Evolutionary conservation across 75 land plant genomes (phyloP).

Genomic region (Picea sitchensis): DNA sequence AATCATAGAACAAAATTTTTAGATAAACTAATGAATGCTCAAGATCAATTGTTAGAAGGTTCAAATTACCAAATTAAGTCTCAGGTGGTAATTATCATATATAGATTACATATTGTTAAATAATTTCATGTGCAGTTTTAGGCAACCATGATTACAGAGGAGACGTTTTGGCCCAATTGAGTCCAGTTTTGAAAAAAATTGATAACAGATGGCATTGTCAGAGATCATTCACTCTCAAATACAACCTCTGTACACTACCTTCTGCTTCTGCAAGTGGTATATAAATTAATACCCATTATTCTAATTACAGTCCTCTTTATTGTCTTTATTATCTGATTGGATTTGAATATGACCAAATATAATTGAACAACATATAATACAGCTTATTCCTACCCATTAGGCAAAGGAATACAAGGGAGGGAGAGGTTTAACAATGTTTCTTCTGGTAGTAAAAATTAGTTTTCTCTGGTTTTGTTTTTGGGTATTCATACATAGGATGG

Average conservation of each 20-base stretch:
- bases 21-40: neutral
- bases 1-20: neutral
- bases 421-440: too few relatives aligned
- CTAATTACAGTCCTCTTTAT: too few relatives aligned
- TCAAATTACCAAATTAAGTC: neutral
- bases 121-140: conserved; percentile 17
- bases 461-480: too few relatives aligned
- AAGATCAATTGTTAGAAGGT: neutral
- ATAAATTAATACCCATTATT: neutral
- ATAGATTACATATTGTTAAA: neutral
- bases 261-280: neutral
- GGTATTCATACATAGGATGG: too few relatives aligned
- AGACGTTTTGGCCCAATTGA: conserved; percentile 32
- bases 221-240: conserved; percentile 11
- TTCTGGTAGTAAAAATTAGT: too few relatives aligned
- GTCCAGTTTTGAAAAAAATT: conserved; percentile 8
- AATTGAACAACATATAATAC: too few relatives aligned
- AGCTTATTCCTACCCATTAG: too few relatives aligned
- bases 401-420: too few relatives aligned
- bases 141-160: conserved; percentile 50
- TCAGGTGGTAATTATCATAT: neutral
- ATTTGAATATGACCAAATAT: too few relatives aligned
- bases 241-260: neutral
- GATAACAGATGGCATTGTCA: conserved; percentile 33
- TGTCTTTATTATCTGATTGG: too few relatives aligned